Base-by-base conservation (phyloP, 306 rosid species). In the Cicer chorassanicum region DNA sequence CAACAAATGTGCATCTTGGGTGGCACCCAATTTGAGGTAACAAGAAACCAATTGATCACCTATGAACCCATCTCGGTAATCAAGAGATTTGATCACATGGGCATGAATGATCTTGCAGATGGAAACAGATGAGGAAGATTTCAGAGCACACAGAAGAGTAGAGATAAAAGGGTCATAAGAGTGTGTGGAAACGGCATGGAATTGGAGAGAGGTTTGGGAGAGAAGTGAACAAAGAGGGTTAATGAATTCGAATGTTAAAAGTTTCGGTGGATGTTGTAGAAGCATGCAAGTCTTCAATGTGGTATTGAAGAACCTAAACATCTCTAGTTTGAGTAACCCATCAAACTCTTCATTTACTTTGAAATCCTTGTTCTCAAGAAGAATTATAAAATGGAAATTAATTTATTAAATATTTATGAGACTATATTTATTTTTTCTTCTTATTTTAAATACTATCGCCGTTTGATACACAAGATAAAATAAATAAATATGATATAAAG, bases 41-140 rank as follows among this genome's bases (percentile, higher is more conserved):
- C 79, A 8, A 0, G 91, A n/a, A 0, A 82, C 91, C 73, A 92
- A 71, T 67, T 88, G 97, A 75, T 92, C 96, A 12, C 95, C 97
- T 40, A 89, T 85, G 61, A 89, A 89, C 12, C 96, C 97, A 79
- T 86, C 87, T 72, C 86, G 73, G 45, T 80, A 92, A 81, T 79
- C 50, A 19, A 78, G 64, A n/a, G 89, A 89, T 59, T 89, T 92
- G 77, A 89, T 51, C 5, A 89, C 90, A 14, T 80, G 83, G 50
- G 90, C 90, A 70, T 92, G 97, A 72, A 92, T 81, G 69, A 45
- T 62, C 40, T 83, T 83, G 85, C 86, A 84, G 76, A 71, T 75
- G 34, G 80, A 83, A 54, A 85, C 19, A 59, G 87, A 86, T 70
- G 79, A 59, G 65, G 89, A 89, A 54, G 86, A 82, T 57, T 53